Evolutionary conservation across 345 rosid genomes (phyloP), one percentile per base, ranked within the genome.

Genomic region (Ceriops decandra): DNA sequence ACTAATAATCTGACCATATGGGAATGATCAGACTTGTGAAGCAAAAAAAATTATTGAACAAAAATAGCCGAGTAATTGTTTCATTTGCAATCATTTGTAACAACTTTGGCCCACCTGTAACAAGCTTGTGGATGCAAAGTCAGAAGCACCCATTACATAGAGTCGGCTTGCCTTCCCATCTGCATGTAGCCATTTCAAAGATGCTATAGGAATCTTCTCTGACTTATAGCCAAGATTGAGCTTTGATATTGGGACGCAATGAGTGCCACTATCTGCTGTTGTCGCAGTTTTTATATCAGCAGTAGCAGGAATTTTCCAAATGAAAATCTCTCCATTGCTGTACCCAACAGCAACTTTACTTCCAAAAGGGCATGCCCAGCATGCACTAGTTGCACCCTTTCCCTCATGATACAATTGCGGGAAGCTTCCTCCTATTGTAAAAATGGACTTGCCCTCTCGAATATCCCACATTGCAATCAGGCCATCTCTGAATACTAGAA

Each of bases 331-430:
- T 6, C 97, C 98, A 36, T 79, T 90, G 64, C 76, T 88, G 77
- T 89, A 93, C 26, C 98, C 97, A 72, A 90, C 83, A 32, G 83
- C 86, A 75, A 88, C 85, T 85, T 81, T 93, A 83, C 84, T 89
- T 74, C 97, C 97, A 67, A 76, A 60, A 26, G 96, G 92, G 47
- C 98, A 93, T 52, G 82, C 90, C 98, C 97, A 93, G 62, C 96
- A 85, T 52, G 96, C 96, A 62, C 86, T 84, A 49, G 97, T 89
- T 64, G 77, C 92, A 80, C 83, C 85, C 85, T 87, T 93, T 33
- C 76, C 83, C 57, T 89, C 97, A 62, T 78, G 83, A 15, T 81
- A 63, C 62, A 85, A 72, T n/a, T 75, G 90, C 73, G 84, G 63
- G 57, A 74, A 75, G 42, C 80, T 74, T 76, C 89, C 92, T 69